A percentile compares a stretch with the other conserved stretches of the same genome.
These are phyloP conservation scores for Globisporangium paroecandrum DNA, from an alignment of 352 stramenopile genomes.

Conservation along the genomic window DNA sequence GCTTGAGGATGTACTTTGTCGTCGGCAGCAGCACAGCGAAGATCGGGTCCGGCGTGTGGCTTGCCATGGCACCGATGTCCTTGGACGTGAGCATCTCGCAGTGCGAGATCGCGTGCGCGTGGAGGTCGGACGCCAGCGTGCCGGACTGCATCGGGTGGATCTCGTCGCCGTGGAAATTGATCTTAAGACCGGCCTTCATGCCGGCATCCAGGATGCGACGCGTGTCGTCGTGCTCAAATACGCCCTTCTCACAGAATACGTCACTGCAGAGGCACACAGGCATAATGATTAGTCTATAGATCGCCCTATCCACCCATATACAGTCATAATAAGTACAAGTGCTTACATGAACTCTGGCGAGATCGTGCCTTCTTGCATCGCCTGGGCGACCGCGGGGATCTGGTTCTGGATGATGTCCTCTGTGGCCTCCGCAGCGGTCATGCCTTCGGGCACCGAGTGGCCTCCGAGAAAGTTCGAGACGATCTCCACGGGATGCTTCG, in stretches of 20 bases:
- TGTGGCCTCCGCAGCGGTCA: conserved; percentile 56
- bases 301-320: background rate
- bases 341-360: conserved; percentile 77
- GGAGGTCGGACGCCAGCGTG: conserved; percentile 51
- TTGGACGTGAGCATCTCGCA: conserved; percentile 71
- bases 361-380: conserved; percentile 66
- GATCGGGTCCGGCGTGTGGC: conserved; percentile 45
- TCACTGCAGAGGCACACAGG: conserved; percentile 24
- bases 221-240: conserved; percentile 80
- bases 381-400: conserved; percentile 62
- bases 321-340: background rate
- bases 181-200: conserved; percentile 56
- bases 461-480: conserved; percentile 74
- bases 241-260: conserved; percentile 84
- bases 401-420: conserved; percentile 73
- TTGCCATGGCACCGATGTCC: conserved; percentile 65
- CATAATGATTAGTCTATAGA: background rate
- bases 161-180: conserved; percentile 86
- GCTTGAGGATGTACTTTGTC: conserved; percentile 82
- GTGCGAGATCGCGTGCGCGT: conserved; percentile 66
- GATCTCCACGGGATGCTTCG: conserved; percentile 63
- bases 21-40: conserved; percentile 79
- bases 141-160: conserved; percentile 71
- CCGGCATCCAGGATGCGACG: conserved; percentile 68
- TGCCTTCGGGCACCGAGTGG: conserved; percentile 75